Evolutionary conservation across 768 basidiomycete species (phyloP), one percentile per base, ranked within the genome.

Genomic region (Saitozyma sp.): DNA sequence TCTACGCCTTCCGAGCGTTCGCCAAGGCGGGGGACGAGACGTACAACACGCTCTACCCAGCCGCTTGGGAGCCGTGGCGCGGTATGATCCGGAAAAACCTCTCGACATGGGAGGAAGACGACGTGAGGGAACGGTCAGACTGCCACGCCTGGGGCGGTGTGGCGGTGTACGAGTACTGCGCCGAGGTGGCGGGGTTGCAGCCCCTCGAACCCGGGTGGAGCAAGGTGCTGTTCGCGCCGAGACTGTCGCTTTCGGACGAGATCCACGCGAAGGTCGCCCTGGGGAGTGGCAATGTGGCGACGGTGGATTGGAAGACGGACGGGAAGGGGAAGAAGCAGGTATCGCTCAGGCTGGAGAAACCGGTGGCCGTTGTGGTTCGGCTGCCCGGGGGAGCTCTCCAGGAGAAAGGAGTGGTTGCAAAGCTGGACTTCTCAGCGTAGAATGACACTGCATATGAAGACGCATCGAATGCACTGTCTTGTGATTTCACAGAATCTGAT

Each of bases 51-150:
- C 54, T 64, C 50, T 68, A 62, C 53, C 2, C 43, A 13, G 37
- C 40, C 2, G 58, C 59, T 0, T 64, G 54, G 59, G 53, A 54
- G 0, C 67, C 64, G 1, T 71, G 70, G 70, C 55, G 64, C 37
- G 46, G 51, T 54, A 68, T 68, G 67, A 43, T 71, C 14, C 54
- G 55, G 10, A 63, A 67, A 41, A 64, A 66, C 16, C 45, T 71
- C 19, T 61, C 67, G 5, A 71, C 70, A 6, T 71, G 67, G 70
- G 70, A 71, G 53, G 70, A 71, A 50, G 70, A 71, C 40, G 64
- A 68, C 56, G 70, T 71, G 16, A 46, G 63, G 39, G 62, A 63
- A 20, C 53, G 70, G 46, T 69, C 67, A 29, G 70, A 71, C 48
- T 71, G 70, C 48, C 70, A 71, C 50, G 67, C 67, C n/a, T 71